These are phyloP conservation scores for Epichloe hybrida DNA, from an alignment of 2,329 filamentous ascomycete species.

Conservation along the genomic window DNA sequence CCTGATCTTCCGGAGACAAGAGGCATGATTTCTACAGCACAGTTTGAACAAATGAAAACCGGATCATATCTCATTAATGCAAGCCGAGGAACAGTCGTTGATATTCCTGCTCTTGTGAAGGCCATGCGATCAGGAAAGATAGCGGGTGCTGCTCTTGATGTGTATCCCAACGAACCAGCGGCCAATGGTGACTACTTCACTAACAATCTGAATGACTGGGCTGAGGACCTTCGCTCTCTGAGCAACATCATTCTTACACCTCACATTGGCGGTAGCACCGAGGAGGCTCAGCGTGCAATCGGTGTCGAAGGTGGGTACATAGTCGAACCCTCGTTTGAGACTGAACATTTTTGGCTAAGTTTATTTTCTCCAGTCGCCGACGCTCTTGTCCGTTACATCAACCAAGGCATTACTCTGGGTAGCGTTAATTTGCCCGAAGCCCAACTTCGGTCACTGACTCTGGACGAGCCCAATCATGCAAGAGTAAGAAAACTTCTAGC, in stretches of 20 bases:
- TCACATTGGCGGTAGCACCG: conserved; percentile 93
- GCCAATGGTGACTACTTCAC: conserved; percentile 95
- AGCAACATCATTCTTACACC: conserved; percentile 93
- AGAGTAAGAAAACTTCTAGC: conserved; percentile 38
- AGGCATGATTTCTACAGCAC: conserved; percentile 70
- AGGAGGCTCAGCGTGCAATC: conserved; percentile 93
- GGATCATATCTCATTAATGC: conserved; percentile 95
- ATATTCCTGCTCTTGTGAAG: conserved; percentile 83
- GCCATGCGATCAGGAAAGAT: conserved; percentile 77
- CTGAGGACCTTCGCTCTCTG: conserved; percentile 67
- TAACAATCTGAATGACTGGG: conserved; percentile 69
- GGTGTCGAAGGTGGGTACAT: conserved; percentile 58
- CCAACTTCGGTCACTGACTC: conserved; percentile 72
- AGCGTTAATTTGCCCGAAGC: conserved; percentile 97
- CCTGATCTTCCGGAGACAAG: conserved; percentile 87
- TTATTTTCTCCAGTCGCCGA: conserved; percentile 47
- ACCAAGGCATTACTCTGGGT: conserved; percentile 80
- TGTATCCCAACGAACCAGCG: conserved; percentile 86
- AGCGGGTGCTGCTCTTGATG: conserved; percentile 89
- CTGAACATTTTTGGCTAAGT: background rate
- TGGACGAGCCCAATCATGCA: conserved; percentile 79
- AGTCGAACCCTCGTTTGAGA: conserved; percentile 5
- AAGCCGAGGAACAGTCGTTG: conserved; percentile 82
- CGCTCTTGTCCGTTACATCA: conserved; percentile 85
- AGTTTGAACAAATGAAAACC: conserved; percentile 81